Percentiles rank a stretch among this genome's conserved stretches.
Conservation (phyloP, 2,329 filamentous ascomycete genomes). For the Penicillium aurantiogriseum region DNA sequence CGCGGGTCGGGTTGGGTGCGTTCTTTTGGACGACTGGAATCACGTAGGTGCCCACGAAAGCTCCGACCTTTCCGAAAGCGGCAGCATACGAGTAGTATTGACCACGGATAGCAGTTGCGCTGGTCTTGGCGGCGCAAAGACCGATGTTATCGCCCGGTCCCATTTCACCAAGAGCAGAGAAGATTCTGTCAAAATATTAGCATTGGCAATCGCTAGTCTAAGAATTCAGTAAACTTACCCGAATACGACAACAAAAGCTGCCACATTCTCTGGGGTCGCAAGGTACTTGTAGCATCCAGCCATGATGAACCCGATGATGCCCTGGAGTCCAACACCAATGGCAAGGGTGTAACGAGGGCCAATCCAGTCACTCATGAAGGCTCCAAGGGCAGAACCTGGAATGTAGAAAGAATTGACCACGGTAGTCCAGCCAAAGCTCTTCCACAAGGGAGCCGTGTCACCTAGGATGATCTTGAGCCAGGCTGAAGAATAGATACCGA, state of each 20-base stretch:
- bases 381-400: slow-evolving; percentile 75
- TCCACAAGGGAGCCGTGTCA: slow-evolving; percentile 62
- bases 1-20: slow-evolving; percentile 54
- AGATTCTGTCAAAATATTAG: slow-evolving; percentile 51
- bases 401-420: slow-evolving; percentile 88
- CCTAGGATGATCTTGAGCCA: slow-evolving; percentile 61
- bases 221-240: slow-evolving; percentile 43
- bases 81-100: slow-evolving; percentile 61
- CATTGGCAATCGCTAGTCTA: background rate
- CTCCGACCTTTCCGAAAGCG: slow-evolving; percentile 52
- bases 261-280: slow-evolving; percentile 65
- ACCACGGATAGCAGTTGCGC: slow-evolving; percentile 81
- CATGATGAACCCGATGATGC: slow-evolving; percentile 84
- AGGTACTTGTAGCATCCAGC: slow-evolving; percentile 72
- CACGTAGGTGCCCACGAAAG: slow-evolving; percentile 82
- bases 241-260: slow-evolving; percentile 74
- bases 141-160: slow-evolving; percentile 92
- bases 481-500: slow-evolving; percentile 77
- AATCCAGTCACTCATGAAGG: slow-evolving; percentile 72
- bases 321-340: slow-evolving; percentile 69
- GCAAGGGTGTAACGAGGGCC: slow-evolving; percentile 75
- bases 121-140: slow-evolving; percentile 80
- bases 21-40: slow-evolving; percentile 68
- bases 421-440: slow-evolving; percentile 82
- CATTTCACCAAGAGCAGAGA: slow-evolving; percentile 73